These are phyloP conservation scores for barrel medic (Medicago truncatula) DNA, from an alignment of 306 rosid genomes.

Conservation along the genomic window DNA sequence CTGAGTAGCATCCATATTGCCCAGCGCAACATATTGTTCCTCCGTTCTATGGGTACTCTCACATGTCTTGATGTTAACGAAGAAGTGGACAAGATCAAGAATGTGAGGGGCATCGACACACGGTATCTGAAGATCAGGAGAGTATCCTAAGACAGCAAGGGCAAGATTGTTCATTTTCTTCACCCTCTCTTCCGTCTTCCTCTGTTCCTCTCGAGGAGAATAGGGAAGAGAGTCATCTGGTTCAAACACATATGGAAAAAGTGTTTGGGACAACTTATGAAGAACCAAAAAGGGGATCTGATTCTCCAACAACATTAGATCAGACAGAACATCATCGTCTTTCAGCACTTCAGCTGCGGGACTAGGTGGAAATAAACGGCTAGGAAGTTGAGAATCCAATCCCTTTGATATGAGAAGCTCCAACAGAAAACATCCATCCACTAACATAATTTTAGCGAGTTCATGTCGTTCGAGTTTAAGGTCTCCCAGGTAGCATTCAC, in stretches of 20 bases:
- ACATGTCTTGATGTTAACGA: not conserved
- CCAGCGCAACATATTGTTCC: too few species aligned
- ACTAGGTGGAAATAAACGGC: not conserved
- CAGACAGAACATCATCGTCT: conserved; percentile 1
- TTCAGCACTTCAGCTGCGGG: not conserved
- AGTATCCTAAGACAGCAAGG: not conserved
- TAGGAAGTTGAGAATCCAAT: not conserved
- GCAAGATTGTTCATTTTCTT: not conserved
- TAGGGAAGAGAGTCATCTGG: too few species aligned
- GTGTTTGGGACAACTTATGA: too few species aligned
- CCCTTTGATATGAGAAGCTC: conserved; percentile 29
- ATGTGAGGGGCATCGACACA: not conserved
- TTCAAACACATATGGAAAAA: too few species aligned
- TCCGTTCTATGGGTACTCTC: too few species aligned
- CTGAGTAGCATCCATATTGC: too few species aligned
- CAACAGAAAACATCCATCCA: conserved; percentile 40
- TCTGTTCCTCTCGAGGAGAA: too few species aligned
- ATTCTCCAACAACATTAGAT: conserved; percentile 35
- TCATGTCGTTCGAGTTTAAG: not conserved
- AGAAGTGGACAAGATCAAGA: not conserved
- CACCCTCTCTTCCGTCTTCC: too few species aligned
- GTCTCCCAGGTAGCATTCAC: too few species aligned
- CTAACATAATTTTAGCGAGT: conserved; percentile 24
- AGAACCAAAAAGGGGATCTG: not conserved
- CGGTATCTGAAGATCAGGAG: too few species aligned